Conservation (phyloP, 805 yeast species). For the Debaryomyces tyrocola region DNA sequence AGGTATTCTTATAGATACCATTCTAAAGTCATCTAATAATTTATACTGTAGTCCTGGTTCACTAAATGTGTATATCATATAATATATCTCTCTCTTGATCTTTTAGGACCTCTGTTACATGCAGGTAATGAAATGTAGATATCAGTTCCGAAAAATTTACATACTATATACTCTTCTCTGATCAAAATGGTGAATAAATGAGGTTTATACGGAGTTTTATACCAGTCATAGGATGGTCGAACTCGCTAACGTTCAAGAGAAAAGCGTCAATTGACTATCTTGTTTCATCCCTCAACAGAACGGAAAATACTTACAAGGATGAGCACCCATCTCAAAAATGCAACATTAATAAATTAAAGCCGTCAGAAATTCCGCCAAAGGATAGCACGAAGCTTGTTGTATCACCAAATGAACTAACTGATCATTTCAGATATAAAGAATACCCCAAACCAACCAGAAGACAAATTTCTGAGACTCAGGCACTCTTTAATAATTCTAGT, state of each 20-base stretch:
- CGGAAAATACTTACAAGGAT: neutral
- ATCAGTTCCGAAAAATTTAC: neutral
- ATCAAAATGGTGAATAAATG: too few relatives aligned
- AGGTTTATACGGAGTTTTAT: too few relatives aligned
- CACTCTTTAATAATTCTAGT: slow-evolving; percentile 44
- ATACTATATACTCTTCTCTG: too few relatives aligned
- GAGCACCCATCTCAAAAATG: neutral
- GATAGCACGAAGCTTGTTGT: slow-evolving; percentile 11
- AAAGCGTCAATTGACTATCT: slow-evolving; percentile 7
- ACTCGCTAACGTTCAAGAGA: neutral
- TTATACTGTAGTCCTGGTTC: neutral
- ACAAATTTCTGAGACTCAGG: slow-evolving; percentile 22
- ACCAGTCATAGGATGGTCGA: neutral
- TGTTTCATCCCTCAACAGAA: slow-evolving; percentile 3
- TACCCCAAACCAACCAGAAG: slow-evolving; percentile 11
- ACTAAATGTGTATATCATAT: too few relatives aligned
- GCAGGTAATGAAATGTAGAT: neutral
- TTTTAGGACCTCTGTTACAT: neutral
- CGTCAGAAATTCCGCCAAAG: slow-evolving; percentile 1
- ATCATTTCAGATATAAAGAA: slow-evolving; percentile 15
- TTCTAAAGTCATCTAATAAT: neutral
- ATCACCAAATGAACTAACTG: slow-evolving; percentile 23
- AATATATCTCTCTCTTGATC: neutral
- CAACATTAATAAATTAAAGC: neutral
- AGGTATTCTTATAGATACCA: slow-evolving; percentile 18